phyloP scores from a whole-genome alignment of 192 early-diverging fungal genomes.

The Coemansia sp. region DNA sequence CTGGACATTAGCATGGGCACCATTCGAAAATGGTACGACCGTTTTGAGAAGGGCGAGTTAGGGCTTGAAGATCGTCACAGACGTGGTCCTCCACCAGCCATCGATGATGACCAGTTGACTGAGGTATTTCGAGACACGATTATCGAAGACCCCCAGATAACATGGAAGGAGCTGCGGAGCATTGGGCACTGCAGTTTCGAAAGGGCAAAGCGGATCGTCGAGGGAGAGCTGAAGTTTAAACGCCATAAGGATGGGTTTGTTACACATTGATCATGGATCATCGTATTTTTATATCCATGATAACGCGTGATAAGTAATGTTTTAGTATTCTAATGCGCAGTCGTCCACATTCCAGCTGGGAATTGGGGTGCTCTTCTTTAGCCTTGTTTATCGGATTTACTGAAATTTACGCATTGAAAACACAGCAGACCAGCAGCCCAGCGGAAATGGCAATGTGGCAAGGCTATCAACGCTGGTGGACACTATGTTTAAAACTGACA shows the following conservation, averaged over 20 bases:
- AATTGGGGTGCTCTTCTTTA: no score
- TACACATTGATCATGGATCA: no score
- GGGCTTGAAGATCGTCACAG: neutral
- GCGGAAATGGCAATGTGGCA: no score
- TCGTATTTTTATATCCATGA: no score
- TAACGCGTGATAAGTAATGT: no score
- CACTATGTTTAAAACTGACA: no score
- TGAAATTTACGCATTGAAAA: no score
- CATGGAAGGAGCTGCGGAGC: neutral
- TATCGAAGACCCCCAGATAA: neutral
- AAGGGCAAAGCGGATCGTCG: neutral
- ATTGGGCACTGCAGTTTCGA: neutral
- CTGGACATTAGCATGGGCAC: neutral
- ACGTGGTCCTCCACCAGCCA: neutral
- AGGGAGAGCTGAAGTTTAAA: neutral
- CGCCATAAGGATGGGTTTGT: neutral
- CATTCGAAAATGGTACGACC: neutral
- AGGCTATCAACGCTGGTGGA: no score
- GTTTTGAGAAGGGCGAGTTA: neutral
- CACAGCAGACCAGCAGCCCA: no score
- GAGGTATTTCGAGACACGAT: neutral
- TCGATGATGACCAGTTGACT: neutral
- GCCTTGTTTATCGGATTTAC: no score
- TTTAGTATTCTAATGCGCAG: no score
- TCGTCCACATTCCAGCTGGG: no score